Base-by-base conservation (phyloP, 2,329 filamentous ascomycete species). In the Akanthomyces uredinophilus region DNA sequence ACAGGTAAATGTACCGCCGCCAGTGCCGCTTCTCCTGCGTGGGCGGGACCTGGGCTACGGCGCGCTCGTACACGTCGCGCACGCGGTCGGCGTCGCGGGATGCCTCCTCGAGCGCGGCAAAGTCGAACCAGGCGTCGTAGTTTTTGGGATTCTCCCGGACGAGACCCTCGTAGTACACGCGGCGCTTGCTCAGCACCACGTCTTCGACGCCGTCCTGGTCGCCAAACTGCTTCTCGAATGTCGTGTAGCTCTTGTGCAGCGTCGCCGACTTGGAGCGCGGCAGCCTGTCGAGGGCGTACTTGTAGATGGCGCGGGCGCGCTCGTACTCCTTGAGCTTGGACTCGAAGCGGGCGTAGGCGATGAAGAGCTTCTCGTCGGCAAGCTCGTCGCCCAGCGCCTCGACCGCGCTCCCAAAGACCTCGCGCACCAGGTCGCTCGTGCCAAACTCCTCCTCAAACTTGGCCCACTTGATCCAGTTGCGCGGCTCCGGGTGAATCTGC, bases 391-490 rank as follows among this genome's bases (percentile, higher is more conserved):
- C 93, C 37, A 99, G 77, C 0, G 91, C 88, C 73, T 98, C 94
- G 37, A 98, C 88, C 1, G 94, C 93, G 61, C 85, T 83, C 4
- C 93, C 92, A 72, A 92, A 98, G 0, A 98, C 94, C 65, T 98
- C 92, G 24, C 95, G 85, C 7, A 99, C 95, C 66, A 94, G 75
- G 69, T 97, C 94, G 71, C 89, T 94, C 1, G 92, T 96, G 10
- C 95, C 95, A 68, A 88, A 91, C 72, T 99, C 95, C 73, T 98
- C 94, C 75, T 99, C 95, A 68, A 98, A 99, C 65, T 91, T 90
- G 64, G 94, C 89, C 95, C 95, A 99, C 73, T 97, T 97, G 77
- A 99, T 96, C 93, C 94, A 99, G 71, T 97, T 98, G 70, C 90
- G 87, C 24, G 95, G 91, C 70, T 98, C 94, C 0, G 95, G 93